These are phyloP conservation scores for Ajuga chamaepitys DNA, from an alignment of 257 asterid species.

Conservation along the genomic window DNA sequence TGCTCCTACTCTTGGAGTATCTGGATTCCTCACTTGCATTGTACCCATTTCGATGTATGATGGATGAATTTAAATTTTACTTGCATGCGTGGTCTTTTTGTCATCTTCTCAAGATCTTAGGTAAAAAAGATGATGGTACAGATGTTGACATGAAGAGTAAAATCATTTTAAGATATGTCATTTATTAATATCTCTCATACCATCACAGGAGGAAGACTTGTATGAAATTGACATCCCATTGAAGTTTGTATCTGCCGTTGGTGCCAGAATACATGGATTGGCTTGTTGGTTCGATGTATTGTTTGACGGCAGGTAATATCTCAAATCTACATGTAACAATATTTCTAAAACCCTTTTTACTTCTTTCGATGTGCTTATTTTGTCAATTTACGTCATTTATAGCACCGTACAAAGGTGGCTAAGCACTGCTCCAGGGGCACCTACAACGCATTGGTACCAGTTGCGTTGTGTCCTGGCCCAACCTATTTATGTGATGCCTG, in stretches of 20 bases:
- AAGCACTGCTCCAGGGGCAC: constrained; percentile 95
- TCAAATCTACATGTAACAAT: not conserved
- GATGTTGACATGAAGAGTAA: not conserved
- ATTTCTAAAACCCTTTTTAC: not conserved
- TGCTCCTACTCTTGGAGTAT: not conserved
- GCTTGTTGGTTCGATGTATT: constrained; percentile 99
- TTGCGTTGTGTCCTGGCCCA: constrained; percentile 90
- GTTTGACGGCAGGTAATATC: constrained; percentile 80
- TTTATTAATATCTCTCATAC: not conserved
- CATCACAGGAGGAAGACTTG: constrained; percentile 82
- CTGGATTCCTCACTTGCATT: not conserved
- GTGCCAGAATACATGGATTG: constrained; percentile 90
- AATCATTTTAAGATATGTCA: not conserved
- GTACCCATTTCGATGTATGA: not conserved
- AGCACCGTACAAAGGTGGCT: constrained; percentile 96
- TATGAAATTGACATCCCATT: constrained; percentile 86
- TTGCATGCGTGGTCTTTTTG: not conserved
- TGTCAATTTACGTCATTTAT: constrained; percentile 1
- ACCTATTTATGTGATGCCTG: constrained; percentile 96
- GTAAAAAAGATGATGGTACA: not conserved
- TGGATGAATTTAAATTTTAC: not conserved
- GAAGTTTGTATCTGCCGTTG: constrained; percentile 61
- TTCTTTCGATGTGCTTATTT: constrained; percentile 10
- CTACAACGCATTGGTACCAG: constrained; percentile 99
- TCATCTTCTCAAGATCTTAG: not conserved